Base-by-base conservation (phyloP, 805 yeast species). In the Hanseniaspora occidentalis region DNA sequence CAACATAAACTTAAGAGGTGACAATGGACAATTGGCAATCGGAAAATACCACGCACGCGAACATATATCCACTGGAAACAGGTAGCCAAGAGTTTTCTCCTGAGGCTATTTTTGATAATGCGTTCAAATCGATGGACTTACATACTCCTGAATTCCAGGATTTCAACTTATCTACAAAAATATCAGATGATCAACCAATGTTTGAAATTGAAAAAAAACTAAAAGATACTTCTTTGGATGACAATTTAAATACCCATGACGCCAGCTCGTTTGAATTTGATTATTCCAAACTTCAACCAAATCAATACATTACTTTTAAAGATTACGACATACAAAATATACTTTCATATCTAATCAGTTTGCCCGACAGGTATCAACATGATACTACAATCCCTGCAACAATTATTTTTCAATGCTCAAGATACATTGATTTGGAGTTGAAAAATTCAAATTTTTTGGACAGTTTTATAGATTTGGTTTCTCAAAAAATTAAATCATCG, bases 251-350 rank as follows among this genome's bases (percentile, higher is more conserved):
- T 17, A 31, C 48, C 2, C 39, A 33, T 7, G 39, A 26, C 4
- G 3, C 19, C 6, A 14, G 5, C 9, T 4, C 10, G 14, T 59
- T 56, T 6, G 67, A 62, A 6, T 81, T 78, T 50, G 76, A 79
- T 45, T 81, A 76, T 54, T 70, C 66, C 31, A 69, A 62, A 44
- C 55, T 79, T 11, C 39, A 70, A 4, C 71, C 73, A 13, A 75
- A 74, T 34, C 83, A 80, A 54, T 80, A 59, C 50, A 65, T 81
- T 36, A 71, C 71, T 46, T 78, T 77, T 49, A 64, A 72, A 14
- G 86, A 80, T 51, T 67, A 74, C 47, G 67, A 65, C 19, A 77
- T 83, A 24, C 94, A 95, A 0, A 86, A 82, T 51, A 76, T 88
- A 35, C 65, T 86, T 20, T 66, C 70, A 42, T 60, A 72, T 38